Percentiles rank a stretch among this genome's conserved stretches.
phyloP scores from a whole-genome alignment of 192 early-diverging fungal species.

The Gaertneriomyces sp. region DNA sequence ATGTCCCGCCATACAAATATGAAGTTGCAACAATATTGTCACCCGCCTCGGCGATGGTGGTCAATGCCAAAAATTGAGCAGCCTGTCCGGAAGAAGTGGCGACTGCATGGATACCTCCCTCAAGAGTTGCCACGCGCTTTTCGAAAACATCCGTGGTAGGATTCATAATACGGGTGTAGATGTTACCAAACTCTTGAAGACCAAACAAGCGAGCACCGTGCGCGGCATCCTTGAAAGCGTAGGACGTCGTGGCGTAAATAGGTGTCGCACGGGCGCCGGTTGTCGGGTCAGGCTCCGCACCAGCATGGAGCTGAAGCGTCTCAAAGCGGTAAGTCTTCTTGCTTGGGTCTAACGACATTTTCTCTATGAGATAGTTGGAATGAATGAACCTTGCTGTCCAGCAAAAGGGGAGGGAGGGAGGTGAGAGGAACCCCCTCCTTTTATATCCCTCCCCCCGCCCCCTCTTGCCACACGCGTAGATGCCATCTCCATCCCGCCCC shows the following conservation, averaged over 20 bases:
- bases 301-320: constrained; percentile 90
- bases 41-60: constrained; percentile 72
- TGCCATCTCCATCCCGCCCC: too few relatives aligned
- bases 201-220: constrained; percentile 83
- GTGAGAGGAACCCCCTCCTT: too few relatives aligned
- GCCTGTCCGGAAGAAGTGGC: constrained; percentile 76
- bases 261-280: constrained; percentile 83
- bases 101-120: constrained; percentile 72
- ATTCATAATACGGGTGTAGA: constrained; percentile 82
- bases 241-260: constrained; percentile 87
- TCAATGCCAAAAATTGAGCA: constrained; percentile 79
- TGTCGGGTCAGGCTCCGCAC: constrained; percentile 56
- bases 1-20: constrained; percentile 58
- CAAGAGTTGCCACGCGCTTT: constrained; percentile 85
- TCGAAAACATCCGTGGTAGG: constrained; percentile 89
- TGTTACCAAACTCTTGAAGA: constrained; percentile 68
- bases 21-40: constrained; percentile 86
- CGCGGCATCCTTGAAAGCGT: constrained; percentile 73
- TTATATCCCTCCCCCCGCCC: too few relatives aligned
- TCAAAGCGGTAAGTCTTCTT: constrained; percentile 66
- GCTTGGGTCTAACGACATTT: constrained; percentile 46
- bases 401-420: too few relatives aligned
- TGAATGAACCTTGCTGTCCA: too few relatives aligned
- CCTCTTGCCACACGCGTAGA: too few relatives aligned
- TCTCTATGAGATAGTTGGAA: too few relatives aligned